These are phyloP conservation scores for Penicillium parvum DNA, from an alignment of 495 filamentous ascomycete genomes.

Conservation along the genomic window DNA sequence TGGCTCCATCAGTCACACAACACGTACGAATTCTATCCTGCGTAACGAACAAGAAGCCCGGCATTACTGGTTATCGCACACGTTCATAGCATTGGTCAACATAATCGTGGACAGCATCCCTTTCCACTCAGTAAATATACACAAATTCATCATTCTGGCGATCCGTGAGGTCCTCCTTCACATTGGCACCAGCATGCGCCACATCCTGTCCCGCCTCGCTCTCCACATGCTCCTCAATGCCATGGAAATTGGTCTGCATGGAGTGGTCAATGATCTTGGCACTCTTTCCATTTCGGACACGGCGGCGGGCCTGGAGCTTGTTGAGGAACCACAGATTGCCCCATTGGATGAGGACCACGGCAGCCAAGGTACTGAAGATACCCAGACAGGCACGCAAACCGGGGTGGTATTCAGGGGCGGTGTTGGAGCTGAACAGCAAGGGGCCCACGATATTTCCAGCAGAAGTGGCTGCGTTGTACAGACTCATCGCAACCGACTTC, in stretches of 20 bases:
- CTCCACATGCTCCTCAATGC: slow-evolving; percentile 19
- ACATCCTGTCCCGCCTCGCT: slow-evolving; percentile 15
- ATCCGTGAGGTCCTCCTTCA: slow-evolving; percentile 56
- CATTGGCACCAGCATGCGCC: slow-evolving; percentile 31
- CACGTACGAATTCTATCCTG: no score
- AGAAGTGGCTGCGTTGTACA: slow-evolving; percentile 41
- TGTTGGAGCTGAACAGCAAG: slow-evolving; percentile 38
- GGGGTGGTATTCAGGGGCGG: slow-evolving; percentile 48
- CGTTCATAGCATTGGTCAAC: no score
- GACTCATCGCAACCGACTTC: slow-evolving; percentile 51
- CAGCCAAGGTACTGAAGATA: slow-evolving; percentile 51
- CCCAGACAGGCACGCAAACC: slow-evolving; percentile 52
- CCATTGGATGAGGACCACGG: slow-evolving; percentile 47
- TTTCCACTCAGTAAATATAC: slow-evolving; percentile 46
- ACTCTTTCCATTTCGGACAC: slow-evolving; percentile 55
- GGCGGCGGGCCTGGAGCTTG: slow-evolving; percentile 43
- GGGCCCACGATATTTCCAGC: slow-evolving; percentile 49
- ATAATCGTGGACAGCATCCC: no score
- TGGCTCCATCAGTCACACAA: no score
- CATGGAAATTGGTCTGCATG: slow-evolving; percentile 43
- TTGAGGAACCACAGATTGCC: slow-evolving; percentile 51
- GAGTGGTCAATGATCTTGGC: slow-evolving; percentile 52
- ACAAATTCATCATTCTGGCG: slow-evolving; percentile 64
- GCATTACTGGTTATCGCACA: no score
- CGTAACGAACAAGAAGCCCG: no score